Evolutionary conservation across 257 asterid species (phyloP).

Genomic region (Nicotiana tabacum): DNA sequence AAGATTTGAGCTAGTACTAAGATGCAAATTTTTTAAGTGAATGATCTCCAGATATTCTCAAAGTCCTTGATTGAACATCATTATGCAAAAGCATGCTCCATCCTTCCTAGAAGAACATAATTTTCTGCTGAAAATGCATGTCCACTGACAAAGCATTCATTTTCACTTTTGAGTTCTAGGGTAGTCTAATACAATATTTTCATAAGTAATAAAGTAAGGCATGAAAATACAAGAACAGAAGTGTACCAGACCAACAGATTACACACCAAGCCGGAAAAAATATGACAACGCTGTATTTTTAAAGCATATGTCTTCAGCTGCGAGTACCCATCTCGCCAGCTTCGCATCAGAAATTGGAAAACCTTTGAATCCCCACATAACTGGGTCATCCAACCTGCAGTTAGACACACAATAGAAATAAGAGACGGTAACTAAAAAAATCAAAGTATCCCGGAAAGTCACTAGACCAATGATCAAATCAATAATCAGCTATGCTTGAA

Average conservation of each 20-base stretch:
- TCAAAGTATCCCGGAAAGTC: background rate
- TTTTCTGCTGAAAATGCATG: background rate
- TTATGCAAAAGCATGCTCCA: background rate
- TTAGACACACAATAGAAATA: background rate
- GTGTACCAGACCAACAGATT: slow-evolving; percentile 18
- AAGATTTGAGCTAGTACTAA: background rate
- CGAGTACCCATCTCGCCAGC: slow-evolving; percentile 83
- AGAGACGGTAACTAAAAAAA: background rate
- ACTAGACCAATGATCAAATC: background rate
- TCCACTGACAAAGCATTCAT: background rate
- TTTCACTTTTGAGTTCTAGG: background rate
- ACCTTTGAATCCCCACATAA: slow-evolving; percentile 85
- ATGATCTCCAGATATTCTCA: background rate
- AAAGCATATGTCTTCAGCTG: slow-evolving; percentile 98
- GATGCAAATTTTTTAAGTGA: background rate
- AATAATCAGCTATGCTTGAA: background rate
- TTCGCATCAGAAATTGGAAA: slow-evolving; percentile 68
- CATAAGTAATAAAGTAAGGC: background rate
- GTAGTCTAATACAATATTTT: background rate
- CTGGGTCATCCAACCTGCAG: slow-evolving; percentile 92
- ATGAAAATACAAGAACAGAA: background rate
- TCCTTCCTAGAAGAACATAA: background rate
- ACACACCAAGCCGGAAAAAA: slow-evolving; percentile 83
- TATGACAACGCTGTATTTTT: slow-evolving; percentile 66
- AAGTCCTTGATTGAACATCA: background rate